These are phyloP conservation scores for Colletotrichum tofieldiae DNA, from an alignment of 2,329 filamentous ascomycete species.

Conservation along the genomic window DNA sequence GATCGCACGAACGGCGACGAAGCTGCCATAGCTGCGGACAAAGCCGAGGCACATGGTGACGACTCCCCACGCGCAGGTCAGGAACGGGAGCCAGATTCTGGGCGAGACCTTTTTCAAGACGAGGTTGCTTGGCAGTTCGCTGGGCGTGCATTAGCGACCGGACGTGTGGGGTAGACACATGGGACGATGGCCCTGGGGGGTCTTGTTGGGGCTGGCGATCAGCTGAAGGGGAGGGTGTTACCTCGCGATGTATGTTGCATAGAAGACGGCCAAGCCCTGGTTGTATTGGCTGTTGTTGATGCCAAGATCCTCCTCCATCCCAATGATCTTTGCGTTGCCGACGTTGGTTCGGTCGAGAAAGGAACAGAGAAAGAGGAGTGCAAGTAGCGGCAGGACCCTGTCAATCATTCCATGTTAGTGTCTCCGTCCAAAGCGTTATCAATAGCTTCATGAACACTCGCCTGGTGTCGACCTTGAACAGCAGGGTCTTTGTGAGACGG, in stretches of 20 bases:
- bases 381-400: constrained; percentile 75
- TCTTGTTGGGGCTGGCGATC: neutral
- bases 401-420: constrained; percentile 7
- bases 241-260: constrained; percentile 75
- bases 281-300: constrained; percentile 76
- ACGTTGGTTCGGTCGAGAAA: constrained; percentile 80
- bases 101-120: constrained; percentile 75
- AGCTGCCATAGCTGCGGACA: constrained; percentile 68
- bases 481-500: constrained; percentile 46
- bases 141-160: constrained; percentile 47
- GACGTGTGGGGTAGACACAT: constrained; percentile 9
- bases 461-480: constrained; percentile 51
- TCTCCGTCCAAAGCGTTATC: neutral
- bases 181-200: constrained; percentile 8
- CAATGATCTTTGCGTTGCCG: constrained; percentile 78
- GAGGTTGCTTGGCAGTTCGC: constrained; percentile 76
- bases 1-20: constrained; percentile 73
- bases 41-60: constrained; percentile 72
- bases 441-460: neutral
- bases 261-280: constrained; percentile 75
- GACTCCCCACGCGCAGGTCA: constrained; percentile 72
- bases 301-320: constrained; percentile 70
- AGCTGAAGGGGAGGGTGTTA: constrained; percentile 43
- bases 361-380: constrained; percentile 76
- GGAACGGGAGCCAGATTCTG: constrained; percentile 71